Evolutionary conservation across 2,329 filamentous ascomycete species (phyloP).

Genomic region (Aulographum hederae): DNA sequence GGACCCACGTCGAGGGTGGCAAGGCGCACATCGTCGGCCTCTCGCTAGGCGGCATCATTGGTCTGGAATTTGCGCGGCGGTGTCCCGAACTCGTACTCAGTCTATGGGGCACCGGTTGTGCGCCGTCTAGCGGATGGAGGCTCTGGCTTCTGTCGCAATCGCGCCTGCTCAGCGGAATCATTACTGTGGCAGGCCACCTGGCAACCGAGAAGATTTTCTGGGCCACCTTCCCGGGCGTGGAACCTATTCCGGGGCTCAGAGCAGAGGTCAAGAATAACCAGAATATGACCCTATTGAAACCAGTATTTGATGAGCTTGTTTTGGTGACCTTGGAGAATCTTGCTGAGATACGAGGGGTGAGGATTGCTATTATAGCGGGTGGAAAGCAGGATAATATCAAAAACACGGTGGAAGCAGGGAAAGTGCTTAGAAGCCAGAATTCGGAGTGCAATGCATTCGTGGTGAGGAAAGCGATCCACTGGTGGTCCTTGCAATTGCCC

Average conservation of each 20-base stretch:
- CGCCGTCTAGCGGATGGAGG: not conserved
- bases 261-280: constrained; percentile 4
- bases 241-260: constrained; percentile 3
- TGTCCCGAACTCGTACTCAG: constrained; percentile 2
- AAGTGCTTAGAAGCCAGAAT: constrained; percentile 1
- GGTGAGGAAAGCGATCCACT: constrained; percentile 3
- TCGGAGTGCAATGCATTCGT: constrained; percentile 3
- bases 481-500: constrained; percentile 4
- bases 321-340: constrained; percentile 2
- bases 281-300: constrained; percentile 2
- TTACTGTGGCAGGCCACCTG: constrained; percentile 3
- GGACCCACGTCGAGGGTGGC: constrained; percentile 3
- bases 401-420: constrained; percentile 2
- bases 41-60: constrained; percentile 8
- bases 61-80: constrained; percentile 4
- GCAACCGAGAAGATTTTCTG: constrained; percentile 2
- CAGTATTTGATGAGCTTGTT: constrained; percentile 1
- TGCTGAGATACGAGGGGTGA: constrained; percentile 2
- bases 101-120: constrained; percentile 2
- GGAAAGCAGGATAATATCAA: constrained; percentile 4
- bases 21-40: constrained; percentile 9
- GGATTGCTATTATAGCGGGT: constrained; percentile 3
- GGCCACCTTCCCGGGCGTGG: constrained; percentile 1
- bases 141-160: constrained; percentile 3
- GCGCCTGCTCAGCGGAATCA: constrained; percentile 2